A percentile compares a stretch with the other conserved stretches of the same genome.
These are phyloP conservation scores for Aschersonia sp. DNA, from an alignment of 2,329 filamentous ascomycete species.

Conservation along the genomic window DNA sequence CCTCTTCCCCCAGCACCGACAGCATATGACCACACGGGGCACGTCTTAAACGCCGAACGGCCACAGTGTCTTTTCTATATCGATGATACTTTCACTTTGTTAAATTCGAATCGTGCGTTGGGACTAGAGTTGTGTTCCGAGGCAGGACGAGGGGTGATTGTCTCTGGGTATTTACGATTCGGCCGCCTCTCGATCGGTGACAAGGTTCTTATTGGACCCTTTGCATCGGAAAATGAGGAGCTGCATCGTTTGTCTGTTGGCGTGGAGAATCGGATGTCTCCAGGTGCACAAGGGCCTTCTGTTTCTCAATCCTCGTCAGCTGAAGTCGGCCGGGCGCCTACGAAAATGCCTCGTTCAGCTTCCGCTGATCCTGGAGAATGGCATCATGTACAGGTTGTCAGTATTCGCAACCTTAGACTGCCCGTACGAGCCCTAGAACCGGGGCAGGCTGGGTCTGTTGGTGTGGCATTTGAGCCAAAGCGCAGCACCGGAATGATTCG, in stretches of 20 bases:
- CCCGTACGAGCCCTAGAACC: constrained; percentile 62
- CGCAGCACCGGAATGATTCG: neutral
- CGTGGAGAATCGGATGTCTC: constrained; percentile 31
- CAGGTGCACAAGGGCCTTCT: constrained; percentile 32
- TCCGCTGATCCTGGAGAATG: constrained; percentile 51
- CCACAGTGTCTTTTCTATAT: constrained; percentile 66
- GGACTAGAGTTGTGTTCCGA: constrained; percentile 5
- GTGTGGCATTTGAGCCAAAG: constrained; percentile 45
- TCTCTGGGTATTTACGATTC: constrained; percentile 73
- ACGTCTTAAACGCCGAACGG: constrained; percentile 41
- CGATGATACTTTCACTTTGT: constrained; percentile 74
- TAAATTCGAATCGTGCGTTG: constrained; percentile 35
- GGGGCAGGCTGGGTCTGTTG: constrained; percentile 83
- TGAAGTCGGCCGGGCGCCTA: constrained; percentile 36
- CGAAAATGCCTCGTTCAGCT: constrained; percentile 35
- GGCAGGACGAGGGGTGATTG: constrained; percentile 48
- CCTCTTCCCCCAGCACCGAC: constrained; percentile 49
- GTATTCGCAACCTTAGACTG: constrained; percentile 74
- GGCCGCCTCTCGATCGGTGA: constrained; percentile 68
- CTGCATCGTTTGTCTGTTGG: constrained; percentile 12
- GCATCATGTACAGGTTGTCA: constrained; percentile 68
- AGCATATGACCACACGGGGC: constrained; percentile 37
- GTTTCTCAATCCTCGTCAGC: constrained; percentile 37
- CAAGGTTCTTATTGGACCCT: constrained; percentile 65
- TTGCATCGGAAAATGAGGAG: constrained; percentile 42